Conservation (phyloP, 1,139 yeast genomes). For the Blastobotrys ciferrii region DNA sequence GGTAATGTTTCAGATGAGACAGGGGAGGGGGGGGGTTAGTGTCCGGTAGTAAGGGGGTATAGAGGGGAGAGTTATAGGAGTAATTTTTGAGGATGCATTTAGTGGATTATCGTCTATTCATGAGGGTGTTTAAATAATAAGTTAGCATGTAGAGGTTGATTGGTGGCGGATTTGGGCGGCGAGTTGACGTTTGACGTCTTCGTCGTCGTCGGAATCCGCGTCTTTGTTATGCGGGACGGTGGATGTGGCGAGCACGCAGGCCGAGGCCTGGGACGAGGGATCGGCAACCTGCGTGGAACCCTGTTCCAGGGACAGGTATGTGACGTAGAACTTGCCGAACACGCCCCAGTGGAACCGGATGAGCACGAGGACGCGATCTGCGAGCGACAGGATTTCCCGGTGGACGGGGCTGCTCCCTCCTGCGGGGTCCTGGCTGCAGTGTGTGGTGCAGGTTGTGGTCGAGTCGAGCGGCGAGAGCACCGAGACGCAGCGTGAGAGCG, state of each 20-base stretch:
- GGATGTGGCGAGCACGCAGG: constrained; percentile 7
- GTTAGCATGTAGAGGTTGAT: constrained; percentile 8
- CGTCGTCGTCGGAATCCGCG: constrained; percentile 7
- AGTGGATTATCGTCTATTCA: constrained; percentile 4
- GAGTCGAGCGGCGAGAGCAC: constrained; percentile 26
- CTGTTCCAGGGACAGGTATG: constrained; percentile 19
- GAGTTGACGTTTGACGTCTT: constrained; percentile 4
- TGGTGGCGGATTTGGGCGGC: constrained; percentile 9
- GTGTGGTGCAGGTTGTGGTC: constrained; percentile 21
- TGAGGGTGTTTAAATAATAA: constrained; percentile 1
- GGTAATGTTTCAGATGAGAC: too few relatives aligned
- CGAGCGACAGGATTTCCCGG: constrained; percentile 50
- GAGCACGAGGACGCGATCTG: constrained; percentile 54
- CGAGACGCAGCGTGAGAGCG: constrained; percentile 21
- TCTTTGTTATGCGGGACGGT: neutral
- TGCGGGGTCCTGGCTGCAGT: constrained; percentile 24
- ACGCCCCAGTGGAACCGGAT: constrained; percentile 73
- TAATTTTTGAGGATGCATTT: constrained; percentile 1
- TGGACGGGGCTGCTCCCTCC: constrained; percentile 24
- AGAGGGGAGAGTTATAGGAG: too few relatives aligned
- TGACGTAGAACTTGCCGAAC: constrained; percentile 46
- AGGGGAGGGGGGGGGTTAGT: too few relatives aligned
- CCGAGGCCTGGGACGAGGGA: constrained; percentile 3
- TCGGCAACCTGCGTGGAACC: constrained; percentile 7
- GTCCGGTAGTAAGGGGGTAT: too few relatives aligned